A percentile compares a stretch with the other conserved stretches of the same genome.
phyloP scores from a whole-genome alignment of 2,329 filamentous ascomycete genomes.

The Nemania sp. region DNA sequence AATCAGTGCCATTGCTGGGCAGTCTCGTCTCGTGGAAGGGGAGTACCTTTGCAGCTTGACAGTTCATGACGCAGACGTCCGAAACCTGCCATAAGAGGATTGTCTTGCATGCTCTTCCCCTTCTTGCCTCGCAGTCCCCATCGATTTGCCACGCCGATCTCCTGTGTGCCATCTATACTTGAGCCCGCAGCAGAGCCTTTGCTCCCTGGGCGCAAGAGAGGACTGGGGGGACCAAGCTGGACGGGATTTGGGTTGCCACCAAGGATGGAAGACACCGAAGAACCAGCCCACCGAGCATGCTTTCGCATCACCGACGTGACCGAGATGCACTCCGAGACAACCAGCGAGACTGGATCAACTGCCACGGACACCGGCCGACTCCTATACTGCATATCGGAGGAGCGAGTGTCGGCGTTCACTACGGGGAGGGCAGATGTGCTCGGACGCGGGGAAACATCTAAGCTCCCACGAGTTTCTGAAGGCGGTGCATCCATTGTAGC shows the following conservation, averaged over 20 bases:
- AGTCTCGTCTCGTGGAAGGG: background rate
- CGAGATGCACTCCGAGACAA: constrained; percentile 98
- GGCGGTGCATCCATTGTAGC: constrained; percentile 46
- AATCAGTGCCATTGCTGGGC: constrained; percentile 37
- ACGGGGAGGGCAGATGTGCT: constrained; percentile 39
- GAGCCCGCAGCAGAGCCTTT: constrained; percentile 55
- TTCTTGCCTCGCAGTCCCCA: constrained; percentile 96
- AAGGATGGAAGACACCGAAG: constrained; percentile 93
- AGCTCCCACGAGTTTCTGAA: constrained; percentile 46
- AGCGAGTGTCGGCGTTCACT: constrained; percentile 36
- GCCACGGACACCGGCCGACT: constrained; percentile 79
- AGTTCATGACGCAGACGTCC: constrained; percentile 89
- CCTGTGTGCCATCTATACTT: constrained; percentile 59
- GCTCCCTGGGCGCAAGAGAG: constrained; percentile 56
- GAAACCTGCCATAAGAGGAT: constrained; percentile 95
- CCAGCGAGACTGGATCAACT: constrained; percentile 89
- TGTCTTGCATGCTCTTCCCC: constrained; percentile 97
- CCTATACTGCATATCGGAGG: constrained; percentile 67
- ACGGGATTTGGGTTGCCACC: constrained; percentile 76
- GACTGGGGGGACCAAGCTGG: constrained; percentile 63
- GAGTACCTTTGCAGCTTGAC: constrained; percentile 81
- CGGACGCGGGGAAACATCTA: constrained; percentile 45
- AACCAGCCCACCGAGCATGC: constrained; percentile 94
- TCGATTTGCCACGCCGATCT: constrained; percentile 77
- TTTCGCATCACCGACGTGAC: constrained; percentile 99